Conservation (phyloP, 495 filamentous ascomycete genomes). For the Friedmanniomyces simplex region DNA sequence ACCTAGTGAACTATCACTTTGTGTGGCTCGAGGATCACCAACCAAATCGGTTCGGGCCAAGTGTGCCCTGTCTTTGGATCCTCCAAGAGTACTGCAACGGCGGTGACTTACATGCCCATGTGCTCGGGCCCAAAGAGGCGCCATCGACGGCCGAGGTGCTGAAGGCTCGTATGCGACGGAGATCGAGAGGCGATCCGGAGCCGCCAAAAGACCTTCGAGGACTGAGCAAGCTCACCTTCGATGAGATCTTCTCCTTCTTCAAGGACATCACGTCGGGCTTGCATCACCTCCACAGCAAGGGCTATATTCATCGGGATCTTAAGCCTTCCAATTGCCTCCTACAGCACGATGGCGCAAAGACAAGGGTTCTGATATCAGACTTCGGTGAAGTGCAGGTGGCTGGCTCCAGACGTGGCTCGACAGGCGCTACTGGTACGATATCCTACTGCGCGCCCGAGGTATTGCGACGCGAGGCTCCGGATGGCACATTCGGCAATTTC, state of each 20-base stretch:
- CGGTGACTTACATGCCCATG: constrained; percentile 82
- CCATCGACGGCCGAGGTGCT: constrained; percentile 61
- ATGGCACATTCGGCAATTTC: constrained; percentile 77
- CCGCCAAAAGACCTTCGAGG: constrained; percentile 37
- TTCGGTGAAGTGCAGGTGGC: constrained; percentile 91
- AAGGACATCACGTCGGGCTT: constrained; percentile 88
- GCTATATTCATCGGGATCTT: constrained; percentile 91
- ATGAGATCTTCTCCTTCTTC: constrained; percentile 95
- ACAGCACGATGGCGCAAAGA: constrained; percentile 56
- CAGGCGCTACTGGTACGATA: constrained; percentile 89
- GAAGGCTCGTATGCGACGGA: constrained; percentile 74
- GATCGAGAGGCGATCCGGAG: constrained; percentile 56
- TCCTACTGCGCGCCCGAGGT: constrained; percentile 98
- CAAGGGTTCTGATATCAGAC: constrained; percentile 82
- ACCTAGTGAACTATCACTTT: constrained; percentile 93
- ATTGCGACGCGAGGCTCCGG: constrained; percentile 52
- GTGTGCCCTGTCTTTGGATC: constrained; percentile 90
- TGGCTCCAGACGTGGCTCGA: constrained; percentile 68
- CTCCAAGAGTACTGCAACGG: constrained; percentile 95
- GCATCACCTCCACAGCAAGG: constrained; percentile 80
- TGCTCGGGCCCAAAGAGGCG: constrained; percentile 54
- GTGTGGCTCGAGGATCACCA: constrained; percentile 92
- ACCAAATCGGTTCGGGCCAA: constrained; percentile 73
- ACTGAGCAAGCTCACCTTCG: constrained; percentile 62
- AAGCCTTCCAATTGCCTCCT: constrained; percentile 96